Percentiles rank a stretch among this genome's conserved stretches.
Conservation (phyloP, 257 asterid genomes). For the Solanum sparsipilum region DNA sequence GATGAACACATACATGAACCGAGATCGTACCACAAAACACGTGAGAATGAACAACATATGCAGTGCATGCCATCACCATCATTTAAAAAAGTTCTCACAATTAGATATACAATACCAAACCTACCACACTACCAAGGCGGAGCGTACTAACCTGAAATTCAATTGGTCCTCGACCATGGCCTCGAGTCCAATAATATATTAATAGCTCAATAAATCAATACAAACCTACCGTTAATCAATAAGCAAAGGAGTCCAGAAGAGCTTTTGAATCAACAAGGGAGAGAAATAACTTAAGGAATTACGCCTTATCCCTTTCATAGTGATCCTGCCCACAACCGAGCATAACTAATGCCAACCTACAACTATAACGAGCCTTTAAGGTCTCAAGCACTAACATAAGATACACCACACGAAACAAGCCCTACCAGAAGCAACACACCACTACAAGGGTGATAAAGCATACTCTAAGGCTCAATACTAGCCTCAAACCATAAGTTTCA, state of each 20-base stretch:
- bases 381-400: neutral
- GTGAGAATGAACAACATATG: neutral
- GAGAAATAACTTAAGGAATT: too few species aligned
- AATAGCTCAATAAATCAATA: neutral
- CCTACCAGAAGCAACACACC: neutral
- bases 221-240: neutral
- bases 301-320: neutral
- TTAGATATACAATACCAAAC: neutral
- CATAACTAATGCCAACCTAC: neutral
- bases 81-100: neutral
- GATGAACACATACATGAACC: neutral
- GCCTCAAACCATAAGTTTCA: neutral
- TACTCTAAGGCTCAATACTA: neutral
- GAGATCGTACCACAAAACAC: neutral
- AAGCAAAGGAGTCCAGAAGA: neutral
- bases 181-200: neutral
- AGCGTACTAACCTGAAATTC: neutral
- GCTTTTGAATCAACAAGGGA: neutral
- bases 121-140: neutral
- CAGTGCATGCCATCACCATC: neutral
- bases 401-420: neutral
- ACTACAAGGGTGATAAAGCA: neutral
- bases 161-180: neutral
- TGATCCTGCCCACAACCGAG: neutral
- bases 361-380: neutral